Conservation (phyloP, 2,329 filamentous ascomycete species). For the Aspergillus melleus region DNA sequence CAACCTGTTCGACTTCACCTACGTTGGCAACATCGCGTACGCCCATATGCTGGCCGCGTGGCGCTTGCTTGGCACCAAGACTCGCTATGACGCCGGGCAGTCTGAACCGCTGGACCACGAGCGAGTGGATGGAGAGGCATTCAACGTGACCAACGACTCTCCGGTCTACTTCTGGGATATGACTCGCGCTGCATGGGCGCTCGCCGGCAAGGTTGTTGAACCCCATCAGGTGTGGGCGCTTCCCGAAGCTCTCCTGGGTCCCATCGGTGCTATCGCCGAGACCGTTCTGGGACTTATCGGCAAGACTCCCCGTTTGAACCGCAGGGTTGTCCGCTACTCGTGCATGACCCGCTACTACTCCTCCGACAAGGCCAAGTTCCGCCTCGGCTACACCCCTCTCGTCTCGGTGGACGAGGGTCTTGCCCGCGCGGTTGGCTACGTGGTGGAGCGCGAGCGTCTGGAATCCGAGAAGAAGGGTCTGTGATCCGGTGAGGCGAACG, state of each 20-base stretch:
- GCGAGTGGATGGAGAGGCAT: constrained; percentile 78
- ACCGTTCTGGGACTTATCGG: constrained; percentile 44
- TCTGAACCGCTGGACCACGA: constrained; percentile 69
- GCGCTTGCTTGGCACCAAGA: constrained; percentile 65
- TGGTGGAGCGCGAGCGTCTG: constrained; percentile 35
- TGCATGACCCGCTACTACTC: constrained; percentile 52
- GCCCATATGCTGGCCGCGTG: constrained; percentile 79
- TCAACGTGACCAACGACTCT: constrained; percentile 86
- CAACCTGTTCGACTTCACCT: constrained; percentile 71
- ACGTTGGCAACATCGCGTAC: constrained; percentile 69
- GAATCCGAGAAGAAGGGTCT: constrained; percentile 42
- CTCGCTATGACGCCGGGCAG: constrained; percentile 42
- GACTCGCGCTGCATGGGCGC: constrained; percentile 72
- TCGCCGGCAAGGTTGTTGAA: constrained; percentile 46
- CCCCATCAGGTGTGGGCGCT: constrained; percentile 43
- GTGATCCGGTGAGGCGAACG: constrained; percentile 22
- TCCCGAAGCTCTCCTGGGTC: constrained; percentile 39
- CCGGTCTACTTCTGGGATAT: constrained; percentile 93
- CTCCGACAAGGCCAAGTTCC: constrained; percentile 47
- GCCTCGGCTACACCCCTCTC: constrained; percentile 47
- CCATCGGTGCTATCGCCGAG: constrained; percentile 45
- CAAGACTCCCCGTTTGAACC: constrained; percentile 47
- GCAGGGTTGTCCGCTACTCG: constrained; percentile 47
- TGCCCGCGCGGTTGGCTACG: constrained; percentile 46
- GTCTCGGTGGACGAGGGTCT: constrained; percentile 49